Percentiles rank a stretch among this genome's conserved stretches.
phyloP scores from a whole-genome alignment of 2,329 filamentous ascomycete species.

The Paecilomyces variotii region DNA sequence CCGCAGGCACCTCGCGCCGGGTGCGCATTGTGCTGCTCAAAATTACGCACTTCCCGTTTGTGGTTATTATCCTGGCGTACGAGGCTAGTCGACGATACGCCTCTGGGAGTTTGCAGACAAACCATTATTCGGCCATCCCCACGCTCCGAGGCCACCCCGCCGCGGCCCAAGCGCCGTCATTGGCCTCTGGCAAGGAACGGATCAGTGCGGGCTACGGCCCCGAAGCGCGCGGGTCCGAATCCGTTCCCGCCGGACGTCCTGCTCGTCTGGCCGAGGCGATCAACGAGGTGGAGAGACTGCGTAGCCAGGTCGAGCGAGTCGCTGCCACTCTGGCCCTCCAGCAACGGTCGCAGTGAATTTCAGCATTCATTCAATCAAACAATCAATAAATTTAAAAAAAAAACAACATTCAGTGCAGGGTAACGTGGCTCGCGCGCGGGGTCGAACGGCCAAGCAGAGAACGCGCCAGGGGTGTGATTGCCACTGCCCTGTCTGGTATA shows the following conservation, averaged over 20 bases:
- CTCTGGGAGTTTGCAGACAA: constrained; percentile 13
- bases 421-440: constrained; percentile 1
- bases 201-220: constrained; percentile 15
- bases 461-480: not conserved
- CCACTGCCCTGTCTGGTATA: not conserved
- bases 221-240: constrained; percentile 15
- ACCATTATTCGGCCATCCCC: constrained; percentile 13
- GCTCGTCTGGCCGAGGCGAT: constrained; percentile 24
- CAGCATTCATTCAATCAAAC: constrained; percentile 4
- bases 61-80: constrained; percentile 50
- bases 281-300: constrained; percentile 27
- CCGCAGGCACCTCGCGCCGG: constrained; percentile 46
- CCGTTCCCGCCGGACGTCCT: constrained; percentile 12
- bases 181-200: constrained; percentile 13
- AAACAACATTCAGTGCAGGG: not conserved
- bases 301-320: constrained; percentile 27
- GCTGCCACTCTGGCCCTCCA: constrained; percentile 18
- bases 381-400: not conserved
- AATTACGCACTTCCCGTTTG: constrained; percentile 51
- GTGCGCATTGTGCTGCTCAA: constrained; percentile 52
- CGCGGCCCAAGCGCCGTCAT: constrained; percentile 14
- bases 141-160: constrained; percentile 18
- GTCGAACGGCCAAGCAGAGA: not conserved
- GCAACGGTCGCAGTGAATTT: constrained; percentile 6
- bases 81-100: constrained; percentile 31